phyloP scores from a whole-genome alignment of 2,329 filamentous ascomycete genomes.

The Cordyceps cicadae region DNA sequence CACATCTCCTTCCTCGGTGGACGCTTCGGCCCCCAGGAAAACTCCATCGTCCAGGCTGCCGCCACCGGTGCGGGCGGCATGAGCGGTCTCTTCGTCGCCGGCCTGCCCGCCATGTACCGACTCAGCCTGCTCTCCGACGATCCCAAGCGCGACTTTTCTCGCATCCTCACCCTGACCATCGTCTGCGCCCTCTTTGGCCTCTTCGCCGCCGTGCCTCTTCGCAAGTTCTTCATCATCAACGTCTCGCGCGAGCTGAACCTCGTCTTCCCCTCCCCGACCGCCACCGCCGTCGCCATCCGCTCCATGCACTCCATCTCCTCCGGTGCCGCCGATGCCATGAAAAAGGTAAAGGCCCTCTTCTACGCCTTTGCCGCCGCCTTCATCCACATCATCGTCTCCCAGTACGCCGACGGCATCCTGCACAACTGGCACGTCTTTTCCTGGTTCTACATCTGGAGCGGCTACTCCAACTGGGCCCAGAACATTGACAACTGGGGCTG shows the following conservation, averaged over 20 bases:
- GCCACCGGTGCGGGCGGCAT: slow-evolving; percentile 53
- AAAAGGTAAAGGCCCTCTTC: slow-evolving; percentile 48
- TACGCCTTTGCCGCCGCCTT: slow-evolving; percentile 43
- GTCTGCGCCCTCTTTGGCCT: slow-evolving; percentile 57
- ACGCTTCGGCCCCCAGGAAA: slow-evolving; percentile 52
- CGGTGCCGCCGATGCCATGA: slow-evolving; percentile 43
- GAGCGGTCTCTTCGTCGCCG: slow-evolving; percentile 49
- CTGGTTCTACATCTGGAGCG: slow-evolving; percentile 47
- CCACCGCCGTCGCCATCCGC: slow-evolving; percentile 53
- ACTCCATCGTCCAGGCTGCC: slow-evolving; percentile 52
- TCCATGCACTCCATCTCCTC: slow-evolving; percentile 51
- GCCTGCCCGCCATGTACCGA: slow-evolving; percentile 52
- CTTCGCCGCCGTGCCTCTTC: slow-evolving; percentile 53
- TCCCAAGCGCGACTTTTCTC: slow-evolving; percentile 46
- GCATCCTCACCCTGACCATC: slow-evolving; percentile 51
- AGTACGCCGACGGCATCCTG: slow-evolving; percentile 51
- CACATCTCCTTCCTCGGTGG: slow-evolving; percentile 44
- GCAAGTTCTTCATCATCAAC: slow-evolving; percentile 62
- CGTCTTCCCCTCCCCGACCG: slow-evolving; percentile 51
- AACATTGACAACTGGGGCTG: slow-evolving; percentile 54
- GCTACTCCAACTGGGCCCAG: slow-evolving; percentile 41
- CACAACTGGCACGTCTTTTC: slow-evolving; percentile 51
- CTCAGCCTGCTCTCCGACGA: slow-evolving; percentile 39
- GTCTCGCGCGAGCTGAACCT: slow-evolving; percentile 52
- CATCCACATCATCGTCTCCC: slow-evolving; percentile 45